These are phyloP conservation scores for Musa beccarii DNA, from an alignment of 176 grass and related monocot genomes.

Conservation along the genomic window DNA sequence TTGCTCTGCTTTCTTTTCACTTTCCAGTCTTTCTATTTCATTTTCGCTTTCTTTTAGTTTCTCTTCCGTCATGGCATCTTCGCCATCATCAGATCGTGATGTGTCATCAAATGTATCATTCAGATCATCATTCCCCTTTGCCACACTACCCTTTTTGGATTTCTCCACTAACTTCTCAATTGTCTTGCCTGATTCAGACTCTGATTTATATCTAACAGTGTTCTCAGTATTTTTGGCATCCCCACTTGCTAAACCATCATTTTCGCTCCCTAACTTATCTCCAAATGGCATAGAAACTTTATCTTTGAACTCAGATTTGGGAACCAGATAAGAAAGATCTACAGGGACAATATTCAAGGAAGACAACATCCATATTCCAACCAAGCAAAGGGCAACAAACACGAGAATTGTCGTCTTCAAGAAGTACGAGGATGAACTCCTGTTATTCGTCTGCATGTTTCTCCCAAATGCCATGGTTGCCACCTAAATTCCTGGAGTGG, in stretches of 20 bases:
- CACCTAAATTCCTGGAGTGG: neutral
- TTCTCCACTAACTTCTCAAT: neutral
- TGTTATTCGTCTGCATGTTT: conserved; percentile 24
- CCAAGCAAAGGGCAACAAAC: conserved; percentile 64
- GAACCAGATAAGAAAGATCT: conserved; percentile 37
- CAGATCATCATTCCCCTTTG: neutral
- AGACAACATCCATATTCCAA: conserved; percentile 63
- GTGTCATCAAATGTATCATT: neutral
- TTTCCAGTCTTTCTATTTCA: neutral
- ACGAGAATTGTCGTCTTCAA: conserved; percentile 31
- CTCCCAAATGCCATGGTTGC: neutral
- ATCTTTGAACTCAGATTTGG: conserved; percentile 26
- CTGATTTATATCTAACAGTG: neutral
- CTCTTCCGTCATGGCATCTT: neutral
- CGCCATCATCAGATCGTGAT: neutral
- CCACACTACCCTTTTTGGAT: neutral
- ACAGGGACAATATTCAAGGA: conserved; percentile 55
- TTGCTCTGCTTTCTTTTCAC: neutral
- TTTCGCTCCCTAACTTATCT: conserved; percentile 13
- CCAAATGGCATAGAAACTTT: conserved; percentile 9
- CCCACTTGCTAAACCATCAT: conserved; percentile 3
- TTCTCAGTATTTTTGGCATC: neutral
- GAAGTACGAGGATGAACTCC: conserved; percentile 34
- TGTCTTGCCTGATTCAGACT: neutral
- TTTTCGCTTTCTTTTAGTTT: neutral